Evolutionary conservation across 164 flowering plant genomes (phyloP), one percentile per base, ranked within the genome.

Genomic region (Kalanchoe fedtschenkoi): DNA sequence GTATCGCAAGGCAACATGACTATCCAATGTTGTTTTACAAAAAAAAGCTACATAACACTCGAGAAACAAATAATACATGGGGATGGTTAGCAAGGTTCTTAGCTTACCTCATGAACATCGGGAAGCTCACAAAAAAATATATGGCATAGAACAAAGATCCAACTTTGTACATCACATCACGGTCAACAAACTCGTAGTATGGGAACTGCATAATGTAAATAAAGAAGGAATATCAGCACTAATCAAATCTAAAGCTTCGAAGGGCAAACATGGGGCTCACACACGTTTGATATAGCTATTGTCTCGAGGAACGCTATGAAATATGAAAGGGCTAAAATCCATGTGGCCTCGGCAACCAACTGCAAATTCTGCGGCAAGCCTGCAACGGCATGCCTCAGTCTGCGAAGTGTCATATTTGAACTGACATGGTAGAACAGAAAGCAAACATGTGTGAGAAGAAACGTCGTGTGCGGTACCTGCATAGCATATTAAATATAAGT

Each of bases 41-140:
- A n/a, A 10, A 47, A 0, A 47, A 19, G 2, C 51, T 2, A n/a
- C n/a, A n/a, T n/a, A 9, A 47, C 21, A 5, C 28, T 6, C 21
- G 22, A 11, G 28, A 22, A 19, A 47, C 28, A 47, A 47, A 5
- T n/a, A 19, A 22, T 21, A 47, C 51, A 44, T 21, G n/a, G 17
- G 15, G 56, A 51, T 17, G 32, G 5, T 24, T n/a, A n/a, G n/a
- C 21, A 51, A 51, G 59, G 24, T 7, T 67, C 79, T 75, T 78
- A 93, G 96, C 98, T 90, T 78, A 93, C 97, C 98, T 90, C 60
- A 88, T 44, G 71, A 93, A 93, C 98, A 93, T 90, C 3, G 98
- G 98, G 78, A 90, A 93, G 92, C 98, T 93, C 21, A 93, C 96
- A 29, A 90, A 8, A 70, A 93, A 93, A 71, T 90, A 93, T 58